Evolutionary conservation across 495 filamentous ascomycete species (phyloP).

Genomic region (Trichoderma gamsii): DNA sequence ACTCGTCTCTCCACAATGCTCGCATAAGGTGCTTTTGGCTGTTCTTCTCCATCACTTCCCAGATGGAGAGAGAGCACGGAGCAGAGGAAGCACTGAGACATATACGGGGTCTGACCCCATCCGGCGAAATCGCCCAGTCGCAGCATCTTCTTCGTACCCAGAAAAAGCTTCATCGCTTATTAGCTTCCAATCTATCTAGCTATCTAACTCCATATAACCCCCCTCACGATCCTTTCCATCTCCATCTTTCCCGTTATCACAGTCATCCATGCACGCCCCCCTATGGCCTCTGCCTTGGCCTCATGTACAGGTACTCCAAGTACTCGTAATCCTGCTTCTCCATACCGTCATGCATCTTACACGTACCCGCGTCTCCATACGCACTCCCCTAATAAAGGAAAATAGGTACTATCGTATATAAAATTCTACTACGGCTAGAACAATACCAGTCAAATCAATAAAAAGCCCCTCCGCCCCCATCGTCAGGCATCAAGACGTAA

Average conservation of each 20-base stretch:
- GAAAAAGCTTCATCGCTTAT: conserved; percentile 3
- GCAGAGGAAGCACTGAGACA: neutral
- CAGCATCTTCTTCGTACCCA: neutral
- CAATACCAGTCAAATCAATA: neutral
- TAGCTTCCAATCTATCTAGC: neutral
- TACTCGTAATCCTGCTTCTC: neutral
- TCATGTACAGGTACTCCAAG: neutral
- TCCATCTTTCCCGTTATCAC: neutral
- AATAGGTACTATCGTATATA: neutral
- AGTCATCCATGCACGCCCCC: neutral
- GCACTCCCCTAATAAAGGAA: neutral
- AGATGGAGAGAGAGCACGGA: neutral
- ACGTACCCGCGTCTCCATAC: neutral
- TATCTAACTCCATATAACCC: neutral
- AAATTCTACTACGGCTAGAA: neutral
- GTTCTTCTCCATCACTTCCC: neutral
- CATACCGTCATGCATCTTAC: conserved; percentile 3
- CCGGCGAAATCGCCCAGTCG: neutral
- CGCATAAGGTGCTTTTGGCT: neutral
- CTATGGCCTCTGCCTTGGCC: neutral
- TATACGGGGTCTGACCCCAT: neutral
- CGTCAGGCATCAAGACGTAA: conserved; percentile 11
- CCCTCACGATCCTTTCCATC: neutral
- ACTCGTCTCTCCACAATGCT: neutral
- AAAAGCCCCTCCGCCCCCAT: neutral